Conservation (phyloP, 352 stramenopile genomes). For the Phytophthora rubi region DNA sequence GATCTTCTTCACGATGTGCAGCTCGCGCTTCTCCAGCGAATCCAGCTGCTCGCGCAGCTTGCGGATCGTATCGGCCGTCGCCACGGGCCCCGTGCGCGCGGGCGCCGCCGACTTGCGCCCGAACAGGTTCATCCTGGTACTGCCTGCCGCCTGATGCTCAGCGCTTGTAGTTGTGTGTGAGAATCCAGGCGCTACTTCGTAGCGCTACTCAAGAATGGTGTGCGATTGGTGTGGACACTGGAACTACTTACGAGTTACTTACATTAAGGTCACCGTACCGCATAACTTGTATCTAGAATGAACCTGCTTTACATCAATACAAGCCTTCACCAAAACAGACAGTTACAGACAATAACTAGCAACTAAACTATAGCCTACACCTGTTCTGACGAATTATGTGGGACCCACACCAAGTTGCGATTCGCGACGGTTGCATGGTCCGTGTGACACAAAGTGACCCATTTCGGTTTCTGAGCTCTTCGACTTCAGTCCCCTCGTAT, state of each 20-base stretch:
- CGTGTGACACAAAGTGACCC: conserved; percentile 20
- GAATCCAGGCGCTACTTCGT: conserved; percentile 25
- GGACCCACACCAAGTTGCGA: neutral
- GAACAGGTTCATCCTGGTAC: conserved; percentile 83
- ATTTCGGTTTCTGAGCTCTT: conserved; percentile 19
- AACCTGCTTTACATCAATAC: neutral
- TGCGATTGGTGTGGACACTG: neutral
- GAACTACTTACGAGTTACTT: neutral
- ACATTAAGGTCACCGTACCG: neutral
- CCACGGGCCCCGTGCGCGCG: conserved; percentile 54
- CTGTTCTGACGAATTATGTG: neutral
- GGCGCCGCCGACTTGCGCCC: conserved; percentile 76
- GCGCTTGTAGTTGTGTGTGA: neutral
- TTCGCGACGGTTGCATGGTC: neutral
- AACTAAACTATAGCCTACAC: no score
- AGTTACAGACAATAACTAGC: no score
- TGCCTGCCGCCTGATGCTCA: neutral
- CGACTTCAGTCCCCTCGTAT: conserved; percentile 15
- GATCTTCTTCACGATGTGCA: conserved; percentile 98
- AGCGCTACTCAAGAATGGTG: neutral
- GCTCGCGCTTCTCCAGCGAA: conserved; percentile 94
- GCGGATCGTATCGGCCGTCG: conserved; percentile 90
- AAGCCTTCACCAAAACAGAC: neutral
- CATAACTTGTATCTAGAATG: neutral
- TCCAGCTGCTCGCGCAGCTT: conserved; percentile 92